phyloP scores from a whole-genome alignment of 169 alveolate genomes.

The Plasmodium knowlesi region DNA sequence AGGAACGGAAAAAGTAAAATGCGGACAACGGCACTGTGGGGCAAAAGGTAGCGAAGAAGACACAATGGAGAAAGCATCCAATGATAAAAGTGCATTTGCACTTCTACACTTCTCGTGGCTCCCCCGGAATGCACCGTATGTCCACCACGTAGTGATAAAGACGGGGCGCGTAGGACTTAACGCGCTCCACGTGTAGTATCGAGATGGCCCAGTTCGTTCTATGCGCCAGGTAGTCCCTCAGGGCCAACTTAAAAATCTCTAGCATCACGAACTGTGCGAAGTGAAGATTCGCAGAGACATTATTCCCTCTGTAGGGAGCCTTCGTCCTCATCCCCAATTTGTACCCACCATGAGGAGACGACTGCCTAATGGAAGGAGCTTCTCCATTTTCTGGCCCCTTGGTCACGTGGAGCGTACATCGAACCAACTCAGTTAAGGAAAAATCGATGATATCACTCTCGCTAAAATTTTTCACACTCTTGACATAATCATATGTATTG shows the following conservation, averaged over 20 bases:
- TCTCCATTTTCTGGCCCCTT: neutral
- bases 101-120: neutral
- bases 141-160: conserved; percentile 80
- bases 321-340: neutral
- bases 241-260: conserved; percentile 42
- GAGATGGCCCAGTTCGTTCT: conserved; percentile 39
- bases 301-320: neutral
- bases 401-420: neutral
- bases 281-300: conserved; percentile 5
- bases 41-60: too few relatives aligned
- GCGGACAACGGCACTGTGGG: neutral
- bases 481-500: conserved; percentile 6
- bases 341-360: neutral
- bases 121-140: conserved; percentile 31
- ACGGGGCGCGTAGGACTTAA: conserved; percentile 80
- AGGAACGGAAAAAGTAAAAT: neutral
- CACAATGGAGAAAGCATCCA: neutral
- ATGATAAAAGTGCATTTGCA: neutral
- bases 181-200: conserved; percentile 74
- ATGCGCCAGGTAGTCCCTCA: conserved; percentile 7
- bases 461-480: neutral
- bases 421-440: neutral
- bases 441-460: neutral
- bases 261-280: conserved; percentile 45
- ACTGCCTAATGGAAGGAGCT: neutral